phyloP scores from a whole-genome alignment of 2,329 filamentous ascomycete species.

The Taxawa tesnikishii region DNA sequence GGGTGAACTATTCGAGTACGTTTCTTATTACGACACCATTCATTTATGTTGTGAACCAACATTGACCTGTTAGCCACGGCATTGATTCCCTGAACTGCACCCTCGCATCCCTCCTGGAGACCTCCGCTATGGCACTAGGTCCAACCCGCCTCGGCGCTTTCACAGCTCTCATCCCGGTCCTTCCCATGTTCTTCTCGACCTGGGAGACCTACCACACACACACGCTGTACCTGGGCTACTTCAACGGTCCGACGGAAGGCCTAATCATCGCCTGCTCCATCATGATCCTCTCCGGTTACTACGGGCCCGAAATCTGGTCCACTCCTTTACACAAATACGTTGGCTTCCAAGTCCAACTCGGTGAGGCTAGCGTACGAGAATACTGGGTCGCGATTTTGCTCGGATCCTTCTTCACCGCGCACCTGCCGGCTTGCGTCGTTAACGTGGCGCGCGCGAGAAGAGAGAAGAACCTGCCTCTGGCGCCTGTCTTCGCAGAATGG shows the following conservation, averaged over 20 bases:
- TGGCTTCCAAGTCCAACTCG: constrained; percentile 51
- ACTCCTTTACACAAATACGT: constrained; percentile 59
- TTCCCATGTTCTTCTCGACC: constrained; percentile 99
- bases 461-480: constrained; percentile 57
- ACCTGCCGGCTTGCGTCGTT: constrained; percentile 79
- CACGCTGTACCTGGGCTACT: constrained; percentile 86
- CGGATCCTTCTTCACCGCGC: constrained; percentile 37
- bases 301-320: constrained; percentile 79
- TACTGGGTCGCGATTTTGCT: constrained; percentile 61
- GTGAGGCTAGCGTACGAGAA: constrained; percentile 66
- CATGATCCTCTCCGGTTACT: constrained; percentile 79
- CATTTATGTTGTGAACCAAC: too few relatives aligned
- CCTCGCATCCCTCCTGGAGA: constrained; percentile 78
- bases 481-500: constrained; percentile 87
- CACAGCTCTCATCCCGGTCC: constrained; percentile 77
- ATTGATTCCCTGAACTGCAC: constrained; percentile 98
- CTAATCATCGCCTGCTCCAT: constrained; percentile 75
- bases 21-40: too few relatives aligned
- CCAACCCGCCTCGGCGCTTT: constrained; percentile 76
- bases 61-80: constrained; percentile 62
- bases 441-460: constrained; percentile 73
- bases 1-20: constrained; percentile 85
- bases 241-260: constrained; percentile 96
- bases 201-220: constrained; percentile 99
- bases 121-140: constrained; percentile 84